Evolutionary conservation across 2,329 filamentous ascomycete genomes (phyloP).

Genomic region (Chalara sp.): DNA sequence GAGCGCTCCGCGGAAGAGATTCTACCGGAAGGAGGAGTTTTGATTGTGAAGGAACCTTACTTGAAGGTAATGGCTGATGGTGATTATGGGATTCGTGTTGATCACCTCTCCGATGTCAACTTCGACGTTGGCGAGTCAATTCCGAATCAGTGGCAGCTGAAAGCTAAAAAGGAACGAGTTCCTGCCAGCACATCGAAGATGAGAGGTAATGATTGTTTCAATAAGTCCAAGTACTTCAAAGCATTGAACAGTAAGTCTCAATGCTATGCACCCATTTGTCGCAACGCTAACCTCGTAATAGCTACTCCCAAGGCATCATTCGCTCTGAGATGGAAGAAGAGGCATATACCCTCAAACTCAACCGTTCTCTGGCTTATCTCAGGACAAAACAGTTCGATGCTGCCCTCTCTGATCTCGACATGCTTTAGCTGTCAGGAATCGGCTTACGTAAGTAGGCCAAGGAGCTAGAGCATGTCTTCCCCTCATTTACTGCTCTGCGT

Average conservation of each 20-base stretch:
- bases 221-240: conserved; percentile 7
- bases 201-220: not conserved
- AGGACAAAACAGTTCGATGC: conserved; percentile 29
- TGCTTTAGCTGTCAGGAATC: no score
- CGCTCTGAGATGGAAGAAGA: conserved; percentile 25
- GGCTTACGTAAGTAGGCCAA: no score
- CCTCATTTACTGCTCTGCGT: no score
- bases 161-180: not conserved
- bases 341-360: conserved; percentile 21
- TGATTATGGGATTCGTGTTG: conserved; percentile 39
- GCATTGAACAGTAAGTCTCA: conserved; percentile 2
- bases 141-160: conserved; percentile 20
- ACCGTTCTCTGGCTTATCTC: conserved; percentile 29
- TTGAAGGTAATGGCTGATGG: conserved; percentile 35
- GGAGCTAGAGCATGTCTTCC: no score
- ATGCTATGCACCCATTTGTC: not conserved
- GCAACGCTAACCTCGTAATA: not conserved
- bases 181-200: not conserved
- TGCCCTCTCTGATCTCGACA: conserved; percentile 25
- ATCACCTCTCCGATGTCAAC: conserved; percentile 44
- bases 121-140: conserved; percentile 34
- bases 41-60: conserved; percentile 48
- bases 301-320: conserved; percentile 7
- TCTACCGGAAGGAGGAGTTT: conserved; percentile 28
- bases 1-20: conserved; percentile 26